These are phyloP conservation scores for Zygoascus bituminiphila DNA, from an alignment of 805 yeast species.

Conservation along the genomic window DNA sequence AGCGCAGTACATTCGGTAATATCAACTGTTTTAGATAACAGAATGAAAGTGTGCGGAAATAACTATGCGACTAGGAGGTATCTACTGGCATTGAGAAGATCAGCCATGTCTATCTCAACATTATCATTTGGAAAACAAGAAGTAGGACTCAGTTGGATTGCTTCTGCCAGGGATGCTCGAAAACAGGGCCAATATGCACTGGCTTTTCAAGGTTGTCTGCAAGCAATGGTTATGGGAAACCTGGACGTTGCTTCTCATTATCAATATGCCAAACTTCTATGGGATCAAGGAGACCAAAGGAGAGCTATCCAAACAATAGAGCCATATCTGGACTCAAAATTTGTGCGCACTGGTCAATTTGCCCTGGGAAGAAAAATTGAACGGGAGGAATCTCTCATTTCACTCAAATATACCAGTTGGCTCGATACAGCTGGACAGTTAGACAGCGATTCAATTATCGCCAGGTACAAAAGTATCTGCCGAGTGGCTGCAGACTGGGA, in stretches of 20 bases:
- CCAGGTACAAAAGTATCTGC: slow-evolving; percentile 56
- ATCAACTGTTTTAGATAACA: slow-evolving; percentile 15
- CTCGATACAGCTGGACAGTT: slow-evolving; percentile 77
- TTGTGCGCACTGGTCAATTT: slow-evolving; percentile 8
- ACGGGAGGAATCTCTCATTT: slow-evolving; percentile 35
- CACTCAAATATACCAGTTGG: slow-evolving; percentile 81
- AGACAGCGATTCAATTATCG: slow-evolving; percentile 61
- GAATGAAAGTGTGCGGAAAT: slow-evolving; percentile 34
- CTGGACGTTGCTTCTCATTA: slow-evolving; percentile 26
- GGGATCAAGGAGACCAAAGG: slow-evolving; percentile 84
- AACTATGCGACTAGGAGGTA: slow-evolving; percentile 55
- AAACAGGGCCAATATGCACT: slow-evolving; percentile 61
- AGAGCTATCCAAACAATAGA: slow-evolving; percentile 67
- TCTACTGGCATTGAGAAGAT: slow-evolving; percentile 50
- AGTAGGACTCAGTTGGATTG: slow-evolving; percentile 44
- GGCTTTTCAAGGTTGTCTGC: slow-evolving; percentile 58
- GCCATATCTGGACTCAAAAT: slow-evolving; percentile 27
- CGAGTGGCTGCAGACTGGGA: slow-evolving; percentile 55
- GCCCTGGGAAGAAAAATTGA: slow-evolving; percentile 1
- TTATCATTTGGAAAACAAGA: slow-evolving; percentile 17
- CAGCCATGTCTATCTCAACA: slow-evolving; percentile 32
- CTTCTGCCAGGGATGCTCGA: slow-evolving; percentile 57
- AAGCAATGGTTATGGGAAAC: slow-evolving; percentile 35
- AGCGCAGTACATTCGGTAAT: slow-evolving; percentile 10
- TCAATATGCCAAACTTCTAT: slow-evolving; percentile 73